Conservation (phyloP, 2,329 filamentous ascomycete genomes). For the Colletotrichum magnum region DNA sequence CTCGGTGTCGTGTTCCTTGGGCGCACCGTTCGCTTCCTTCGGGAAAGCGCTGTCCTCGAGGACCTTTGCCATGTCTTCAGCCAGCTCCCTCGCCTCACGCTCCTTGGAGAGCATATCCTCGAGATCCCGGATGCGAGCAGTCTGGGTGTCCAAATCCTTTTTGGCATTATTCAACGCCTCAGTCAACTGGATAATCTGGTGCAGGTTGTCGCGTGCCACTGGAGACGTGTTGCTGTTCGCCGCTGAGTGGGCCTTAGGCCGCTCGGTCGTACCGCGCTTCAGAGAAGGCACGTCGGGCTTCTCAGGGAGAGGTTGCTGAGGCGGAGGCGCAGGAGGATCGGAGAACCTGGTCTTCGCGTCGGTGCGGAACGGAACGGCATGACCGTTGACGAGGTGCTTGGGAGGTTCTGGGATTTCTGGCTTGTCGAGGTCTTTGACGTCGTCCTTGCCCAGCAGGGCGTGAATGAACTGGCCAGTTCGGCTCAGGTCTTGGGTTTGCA, state of each 20-base stretch:
- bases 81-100: conserved; percentile 83
- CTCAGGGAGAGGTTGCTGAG: conserved; percentile 92
- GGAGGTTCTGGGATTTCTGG: conserved; percentile 61
- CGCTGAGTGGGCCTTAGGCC: conserved; percentile 69
- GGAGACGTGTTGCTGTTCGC: conserved; percentile 67
- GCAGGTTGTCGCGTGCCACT: conserved; percentile 67
- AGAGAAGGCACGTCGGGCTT: conserved; percentile 87
- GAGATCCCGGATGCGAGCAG: conserved; percentile 82
- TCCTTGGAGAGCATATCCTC: conserved; percentile 86
- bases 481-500: conserved; percentile 88
- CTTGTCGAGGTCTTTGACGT: conserved; percentile 71
- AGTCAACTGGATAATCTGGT: conserved; percentile 86
- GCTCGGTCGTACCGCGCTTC: conserved; percentile 83
- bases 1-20: conserved; percentile 53
- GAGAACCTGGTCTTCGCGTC: conserved; percentile 90
- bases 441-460: conserved; percentile 81
- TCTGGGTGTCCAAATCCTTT: conserved; percentile 89
- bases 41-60: conserved; percentile 69
- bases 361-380: conserved; percentile 70
- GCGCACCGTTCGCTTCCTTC: conserved; percentile 54
- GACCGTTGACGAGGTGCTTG: conserved; percentile 67
- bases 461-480: conserved; percentile 87
- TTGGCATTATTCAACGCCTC: conserved; percentile 88
- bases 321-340: conserved; percentile 92
- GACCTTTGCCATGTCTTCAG: conserved; percentile 84